A percentile compares a stretch with the other conserved stretches of the same genome.
Evolutionary conservation across 495 filamentous ascomycete species (phyloP).

Genomic region (Staphylotrichum tortipilum): DNA sequence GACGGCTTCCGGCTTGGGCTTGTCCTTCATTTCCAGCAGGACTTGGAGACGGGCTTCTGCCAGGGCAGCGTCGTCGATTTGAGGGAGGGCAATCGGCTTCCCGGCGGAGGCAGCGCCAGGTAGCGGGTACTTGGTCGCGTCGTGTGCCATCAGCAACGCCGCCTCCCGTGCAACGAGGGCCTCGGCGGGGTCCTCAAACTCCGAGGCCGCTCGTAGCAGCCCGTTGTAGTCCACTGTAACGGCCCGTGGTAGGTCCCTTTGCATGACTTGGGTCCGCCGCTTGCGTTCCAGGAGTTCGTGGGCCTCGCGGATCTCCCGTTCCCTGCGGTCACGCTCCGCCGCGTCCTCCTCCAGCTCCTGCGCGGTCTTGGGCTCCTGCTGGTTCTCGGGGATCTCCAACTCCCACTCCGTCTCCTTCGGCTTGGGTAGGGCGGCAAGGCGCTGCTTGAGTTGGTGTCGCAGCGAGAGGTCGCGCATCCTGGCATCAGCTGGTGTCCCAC

Average conservation of each 20-base stretch:
- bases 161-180: constrained; percentile 63
- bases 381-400: constrained; percentile 81
- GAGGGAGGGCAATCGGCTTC: constrained; percentile 49
- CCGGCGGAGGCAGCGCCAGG: constrained; percentile 52
- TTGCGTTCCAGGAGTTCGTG: constrained; percentile 68
- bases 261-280: constrained; percentile 81
- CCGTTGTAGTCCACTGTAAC: constrained; percentile 60
- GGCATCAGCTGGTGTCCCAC: constrained; percentile 70
- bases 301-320: constrained; percentile 58
- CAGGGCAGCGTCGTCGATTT: constrained; percentile 61
- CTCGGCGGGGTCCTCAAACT: constrained; percentile 30
- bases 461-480: constrained; percentile 63
- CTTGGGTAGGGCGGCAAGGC: constrained; percentile 77
- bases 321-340: constrained; percentile 67
- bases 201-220: constrained; percentile 51
- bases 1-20: constrained; percentile 52
- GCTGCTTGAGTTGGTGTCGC: constrained; percentile 59
- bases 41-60: constrained; percentile 70
- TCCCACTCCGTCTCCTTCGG: constrained; percentile 90
- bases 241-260: constrained; percentile 74
- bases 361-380: constrained; percentile 47
- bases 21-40: constrained; percentile 57
- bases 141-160: constrained; percentile 69
- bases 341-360: constrained; percentile 70
- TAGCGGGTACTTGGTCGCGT: constrained; percentile 66